These are phyloP conservation scores for Hypoxylon fragiforme DNA, from an alignment of 495 filamentous ascomycete genomes.

Conservation along the genomic window DNA sequence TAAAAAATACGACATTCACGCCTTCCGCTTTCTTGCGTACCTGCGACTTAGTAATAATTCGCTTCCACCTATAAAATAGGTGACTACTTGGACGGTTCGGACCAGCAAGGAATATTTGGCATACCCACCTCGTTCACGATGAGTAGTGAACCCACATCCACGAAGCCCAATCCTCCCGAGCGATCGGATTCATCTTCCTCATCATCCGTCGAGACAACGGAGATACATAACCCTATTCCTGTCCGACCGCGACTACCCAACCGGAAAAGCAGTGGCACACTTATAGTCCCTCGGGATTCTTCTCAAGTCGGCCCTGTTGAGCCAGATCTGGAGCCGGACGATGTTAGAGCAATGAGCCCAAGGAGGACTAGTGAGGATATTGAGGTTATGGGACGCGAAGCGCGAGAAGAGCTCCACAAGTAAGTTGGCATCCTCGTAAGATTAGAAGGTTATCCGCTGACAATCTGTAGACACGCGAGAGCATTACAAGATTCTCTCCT, in stretches of 20 bases:
- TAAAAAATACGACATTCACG: slow-evolving; percentile 12
- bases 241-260: slow-evolving; percentile 57
- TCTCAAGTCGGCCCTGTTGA: slow-evolving; percentile 67
- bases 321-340: slow-evolving; percentile 72
- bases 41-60: too few relatives aligned
- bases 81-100: slow-evolving; percentile 12
- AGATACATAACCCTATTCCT: slow-evolving; percentile 50
- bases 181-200: slow-evolving; percentile 46
- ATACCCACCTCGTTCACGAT: slow-evolving; percentile 22
- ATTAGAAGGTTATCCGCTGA: slow-evolving; percentile 21
- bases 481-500: slow-evolving; percentile 84
- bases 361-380: slow-evolving; percentile 86
- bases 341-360: slow-evolving; percentile 93
- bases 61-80: too few relatives aligned
- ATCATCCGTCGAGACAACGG: slow-evolving; percentile 41
- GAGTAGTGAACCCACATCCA: slow-evolving; percentile 24
- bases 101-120: too few relatives aligned
- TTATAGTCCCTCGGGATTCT: slow-evolving; percentile 76
- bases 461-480: slow-evolving; percentile 71
- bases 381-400: slow-evolving; percentile 80
- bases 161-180: slow-evolving; percentile 36
- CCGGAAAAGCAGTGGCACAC: slow-evolving; percentile 77
- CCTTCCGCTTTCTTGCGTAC: slow-evolving; percentile 26
- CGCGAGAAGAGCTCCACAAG: slow-evolving; percentile 60
- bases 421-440: too few relatives aligned